Conservation (phyloP, 305 asterid genomes). For the Fraxinus nigra region DNA sequence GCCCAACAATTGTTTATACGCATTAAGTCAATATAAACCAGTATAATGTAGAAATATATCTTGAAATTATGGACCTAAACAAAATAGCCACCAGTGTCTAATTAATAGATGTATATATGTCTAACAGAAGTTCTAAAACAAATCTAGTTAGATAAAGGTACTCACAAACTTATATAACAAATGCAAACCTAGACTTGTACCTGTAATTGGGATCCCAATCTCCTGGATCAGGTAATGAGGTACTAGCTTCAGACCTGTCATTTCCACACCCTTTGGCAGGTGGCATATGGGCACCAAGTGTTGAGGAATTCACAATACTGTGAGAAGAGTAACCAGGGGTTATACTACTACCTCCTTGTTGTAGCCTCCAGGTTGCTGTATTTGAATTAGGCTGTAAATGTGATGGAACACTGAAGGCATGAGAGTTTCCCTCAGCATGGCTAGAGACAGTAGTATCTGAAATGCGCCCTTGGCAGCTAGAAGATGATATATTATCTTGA, state of each 20-base stretch:
- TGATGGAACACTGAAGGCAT: constrained; percentile 53
- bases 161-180: constrained; percentile 11
- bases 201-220: constrained; percentile 99
- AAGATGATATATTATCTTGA: constrained; percentile 56
- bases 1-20: neutral
- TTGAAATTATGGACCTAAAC: neutral
- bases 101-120: neutral
- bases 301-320: constrained; percentile 32
- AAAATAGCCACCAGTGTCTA: neutral
- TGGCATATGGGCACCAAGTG: constrained; percentile 34
- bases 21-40: neutral
- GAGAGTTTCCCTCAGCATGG: constrained; percentile 63
- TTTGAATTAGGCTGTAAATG: constrained; percentile 52
- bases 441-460: constrained; percentile 44
- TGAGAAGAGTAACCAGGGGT: constrained; percentile 56
- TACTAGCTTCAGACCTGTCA: constrained; percentile 69
- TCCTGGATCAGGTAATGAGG: constrained; percentile 90
- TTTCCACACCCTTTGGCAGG: constrained; percentile 50
- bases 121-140: constrained; percentile 3
- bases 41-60: neutral
- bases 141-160: constrained; percentile 11
- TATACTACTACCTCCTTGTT: constrained; percentile 60
- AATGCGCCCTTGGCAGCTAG: constrained; percentile 64
- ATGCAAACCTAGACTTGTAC: constrained; percentile 33
- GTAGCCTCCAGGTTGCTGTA: constrained; percentile 57